phyloP scores from a whole-genome alignment of 495 filamentous ascomycete genomes.

The Neurospora sp. region DNA sequence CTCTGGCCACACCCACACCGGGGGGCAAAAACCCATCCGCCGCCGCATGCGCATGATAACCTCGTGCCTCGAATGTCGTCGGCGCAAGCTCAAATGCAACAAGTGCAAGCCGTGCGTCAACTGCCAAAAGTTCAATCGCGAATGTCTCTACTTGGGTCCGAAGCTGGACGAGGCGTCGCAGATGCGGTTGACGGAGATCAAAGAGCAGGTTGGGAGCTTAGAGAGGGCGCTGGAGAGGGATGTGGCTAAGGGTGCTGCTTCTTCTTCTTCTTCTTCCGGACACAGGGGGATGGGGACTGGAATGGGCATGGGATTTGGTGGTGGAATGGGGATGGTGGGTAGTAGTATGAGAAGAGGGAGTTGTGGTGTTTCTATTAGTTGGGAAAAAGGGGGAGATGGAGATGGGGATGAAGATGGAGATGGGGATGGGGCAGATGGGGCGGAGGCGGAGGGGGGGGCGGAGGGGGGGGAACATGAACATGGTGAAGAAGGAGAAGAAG shows the following conservation, averaged over 20 bases:
- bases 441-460: slow-evolving; percentile 25
- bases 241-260: slow-evolving; percentile 26
- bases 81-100: slow-evolving; percentile 73
- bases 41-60: slow-evolving; percentile 60
- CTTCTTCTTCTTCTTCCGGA: not conserved
- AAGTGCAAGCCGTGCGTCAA: slow-evolving; percentile 64
- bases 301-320: not conserved
- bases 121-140: slow-evolving; percentile 49
- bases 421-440: slow-evolving; percentile 1
- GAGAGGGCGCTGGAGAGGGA: slow-evolving; percentile 53
- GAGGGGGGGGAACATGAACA: slow-evolving; percentile 32
- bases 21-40: slow-evolving; percentile 37
- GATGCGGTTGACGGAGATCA: slow-evolving; percentile 54
- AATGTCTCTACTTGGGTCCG: slow-evolving; percentile 56
- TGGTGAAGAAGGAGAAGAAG: slow-evolving; percentile 39
- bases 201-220: slow-evolving; percentile 57
- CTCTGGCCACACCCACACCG: not conserved
- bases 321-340: not conserved
- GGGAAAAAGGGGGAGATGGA: not conserved
- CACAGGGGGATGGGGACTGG: not conserved
- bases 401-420: not conserved
- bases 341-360: not conserved
- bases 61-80: slow-evolving; percentile 61
- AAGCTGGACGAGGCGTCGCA: slow-evolving; percentile 51
- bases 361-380: not conserved